These are phyloP conservation scores for Oidium heveae DNA, from an alignment of 2,329 filamentous ascomycete species.

Conservation along the genomic window DNA sequence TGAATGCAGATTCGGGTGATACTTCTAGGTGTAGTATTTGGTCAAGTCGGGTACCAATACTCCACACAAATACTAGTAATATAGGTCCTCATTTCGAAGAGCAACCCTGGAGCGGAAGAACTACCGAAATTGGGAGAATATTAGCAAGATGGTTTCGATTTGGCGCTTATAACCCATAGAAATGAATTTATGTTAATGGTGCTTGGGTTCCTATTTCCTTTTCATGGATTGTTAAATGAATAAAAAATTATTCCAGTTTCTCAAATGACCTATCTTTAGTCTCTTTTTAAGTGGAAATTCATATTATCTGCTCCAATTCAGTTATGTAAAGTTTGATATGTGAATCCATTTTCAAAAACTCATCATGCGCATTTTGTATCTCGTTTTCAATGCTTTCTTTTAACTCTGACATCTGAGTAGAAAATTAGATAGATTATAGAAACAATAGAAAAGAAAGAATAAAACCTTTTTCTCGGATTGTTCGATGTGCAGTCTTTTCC, in stretches of 20 bases:
- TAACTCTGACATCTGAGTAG: constrained; percentile 66
- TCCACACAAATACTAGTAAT: constrained; percentile 28
- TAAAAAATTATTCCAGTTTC: too few species aligned
- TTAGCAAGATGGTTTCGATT: constrained; percentile 42
- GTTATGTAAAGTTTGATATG: constrained; percentile 96
- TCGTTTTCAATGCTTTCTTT: constrained; percentile 96
- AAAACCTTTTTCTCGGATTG: constrained; percentile 94
- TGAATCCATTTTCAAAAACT: constrained; percentile 92
- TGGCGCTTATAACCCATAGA: constrained; percentile 16
- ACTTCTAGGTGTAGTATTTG: constrained; percentile 13
- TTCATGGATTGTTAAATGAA: too few species aligned
- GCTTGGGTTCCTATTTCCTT: too few species aligned
- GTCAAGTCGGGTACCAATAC: constrained; percentile 30
- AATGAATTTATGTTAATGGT: background rate
- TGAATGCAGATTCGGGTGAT: constrained; percentile 18
- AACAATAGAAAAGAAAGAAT: background rate
- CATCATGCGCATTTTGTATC: constrained; percentile 68
- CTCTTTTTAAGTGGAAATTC: background rate
- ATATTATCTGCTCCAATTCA: constrained; percentile 84
- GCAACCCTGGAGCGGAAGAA: constrained; percentile 29
- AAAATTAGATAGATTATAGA: constrained; percentile 10
- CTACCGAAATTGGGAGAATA: constrained; percentile 29
- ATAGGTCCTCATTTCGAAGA: constrained; percentile 20
- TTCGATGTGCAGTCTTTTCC: constrained; percentile 76
- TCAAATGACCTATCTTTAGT: constrained; percentile 6